Evolutionary conservation across 768 basidiomycete genomes (phyloP).

Genomic region (Auriscalpium orientale): DNA sequence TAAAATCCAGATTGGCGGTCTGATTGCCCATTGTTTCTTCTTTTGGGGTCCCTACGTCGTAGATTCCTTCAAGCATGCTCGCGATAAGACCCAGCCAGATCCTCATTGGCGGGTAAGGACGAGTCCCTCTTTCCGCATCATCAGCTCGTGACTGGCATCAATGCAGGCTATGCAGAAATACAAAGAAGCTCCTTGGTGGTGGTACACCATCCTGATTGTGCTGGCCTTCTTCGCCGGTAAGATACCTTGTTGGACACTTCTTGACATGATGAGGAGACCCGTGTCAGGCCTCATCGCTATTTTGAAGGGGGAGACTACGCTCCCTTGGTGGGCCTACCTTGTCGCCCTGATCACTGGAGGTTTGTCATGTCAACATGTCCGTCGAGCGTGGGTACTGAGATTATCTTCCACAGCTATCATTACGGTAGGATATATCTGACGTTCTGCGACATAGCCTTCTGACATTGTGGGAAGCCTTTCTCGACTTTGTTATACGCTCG

Average conservation of each 20-base stretch:
- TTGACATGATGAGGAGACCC: neutral
- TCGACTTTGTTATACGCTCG: constrained; percentile 48
- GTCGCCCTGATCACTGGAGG: constrained; percentile 45
- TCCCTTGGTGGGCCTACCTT: constrained; percentile 59
- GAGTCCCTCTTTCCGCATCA: neutral
- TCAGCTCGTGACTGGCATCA: neutral
- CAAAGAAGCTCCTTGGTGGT: constrained; percentile 54
- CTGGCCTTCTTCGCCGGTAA: constrained; percentile 50
- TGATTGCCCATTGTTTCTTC: constrained; percentile 46
- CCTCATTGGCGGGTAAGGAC: constrained; percentile 43
- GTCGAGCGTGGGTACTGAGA: neutral
- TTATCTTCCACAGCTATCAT: neutral
- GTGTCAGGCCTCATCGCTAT: constrained; percentile 25
- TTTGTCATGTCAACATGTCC: constrained; percentile 3
- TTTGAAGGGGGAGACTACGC: constrained; percentile 51
- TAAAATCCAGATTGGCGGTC: constrained; percentile 43
- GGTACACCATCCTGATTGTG: constrained; percentile 44
- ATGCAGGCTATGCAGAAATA: constrained; percentile 48
- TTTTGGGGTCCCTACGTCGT: constrained; percentile 51
- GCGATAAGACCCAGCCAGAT: constrained; percentile 40
- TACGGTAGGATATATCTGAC: neutral
- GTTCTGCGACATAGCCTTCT: neutral
- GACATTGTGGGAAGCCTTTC: constrained; percentile 35
- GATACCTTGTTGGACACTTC: neutral
- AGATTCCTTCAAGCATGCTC: constrained; percentile 43